Evolutionary conservation across 164 flowering plant species (phyloP), one percentile per base, ranked within the genome.

Genomic region (Aristolochia contorta): DNA sequence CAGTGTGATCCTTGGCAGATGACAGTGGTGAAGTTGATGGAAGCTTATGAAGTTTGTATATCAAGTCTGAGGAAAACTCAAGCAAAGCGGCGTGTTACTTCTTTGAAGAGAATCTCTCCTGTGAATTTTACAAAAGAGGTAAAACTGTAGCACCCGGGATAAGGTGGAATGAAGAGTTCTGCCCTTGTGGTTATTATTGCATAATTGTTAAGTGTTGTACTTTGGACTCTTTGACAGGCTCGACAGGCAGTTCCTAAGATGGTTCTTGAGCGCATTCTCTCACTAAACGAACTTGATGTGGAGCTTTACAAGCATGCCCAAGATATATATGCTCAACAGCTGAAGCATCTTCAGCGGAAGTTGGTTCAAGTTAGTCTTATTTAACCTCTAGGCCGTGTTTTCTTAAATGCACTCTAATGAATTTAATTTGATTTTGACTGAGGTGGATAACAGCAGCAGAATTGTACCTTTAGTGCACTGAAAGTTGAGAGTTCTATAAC

Each of bases 121-220:
- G 93, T 78, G 59, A 91, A 87, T 64, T 94, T 89, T 72, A 74
- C 93, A 12, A 91, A 83, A 70, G 87, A 87, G 91, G 99, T 94
- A 75, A 27, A 27, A 54, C 13, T 16, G 4, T 50, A 6, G 10
- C 7, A 3, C 5, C 43, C 43, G 7, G 0, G 12, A 37, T 37
- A 37, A 37, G 7, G 7, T 37, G 10, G 43, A 37, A 10, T 4
- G 43, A 37, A 37, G 43, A 37, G 10, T 19, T 54, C 3, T 54
- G n/a, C 22, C 56, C 24, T 54, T 19, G 3, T 54, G 23, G 8
- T 64, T 19, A 12, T 19, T 54, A 4, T 45, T 32, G 46, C 25
- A 60, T 53, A 51, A 57, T 47, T 66, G 47, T 30, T 45, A 12
- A 20, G 45, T 37, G 9, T 37, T 8, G 12, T 37, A 63, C 9